phyloP scores from a whole-genome alignment of 441 rosid species.

The Adansonia madagascariensis region DNA sequence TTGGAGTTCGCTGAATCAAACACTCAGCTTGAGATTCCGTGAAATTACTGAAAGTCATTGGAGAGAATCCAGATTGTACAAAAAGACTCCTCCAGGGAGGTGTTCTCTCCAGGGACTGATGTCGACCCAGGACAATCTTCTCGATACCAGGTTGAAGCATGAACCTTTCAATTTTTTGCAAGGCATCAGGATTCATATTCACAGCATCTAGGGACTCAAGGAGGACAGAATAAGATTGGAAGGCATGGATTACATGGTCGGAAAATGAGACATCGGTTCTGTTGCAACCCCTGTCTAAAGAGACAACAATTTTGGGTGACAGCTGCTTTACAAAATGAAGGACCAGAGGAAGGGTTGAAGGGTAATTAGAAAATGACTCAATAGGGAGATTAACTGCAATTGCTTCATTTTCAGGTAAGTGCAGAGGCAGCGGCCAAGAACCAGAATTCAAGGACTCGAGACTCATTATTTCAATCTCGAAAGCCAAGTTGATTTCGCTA shows the following conservation, averaged over 20 bases:
- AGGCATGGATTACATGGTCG: conserved; percentile 56
- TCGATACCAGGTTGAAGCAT: conserved; percentile 58
- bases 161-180: conserved; percentile 65
- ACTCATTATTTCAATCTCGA: conserved; percentile 59
- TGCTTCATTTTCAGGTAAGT: conserved; percentile 39
- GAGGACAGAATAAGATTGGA: conserved; percentile 50
- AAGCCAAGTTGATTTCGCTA: conserved; percentile 51
- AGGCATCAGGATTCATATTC: conserved; percentile 46
- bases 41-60: conserved; percentile 57
- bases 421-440: conserved; percentile 45
- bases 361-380: conserved; percentile 39
- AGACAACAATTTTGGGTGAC: conserved; percentile 66
- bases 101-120: conserved; percentile 45
- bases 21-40: conserved; percentile 67
- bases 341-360: conserved; percentile 48
- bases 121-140: conserved; percentile 56
- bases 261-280: conserved; percentile 62
- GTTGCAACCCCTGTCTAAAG: conserved; percentile 70
- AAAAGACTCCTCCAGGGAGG: conserved; percentile 53
- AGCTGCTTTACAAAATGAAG: conserved; percentile 62
- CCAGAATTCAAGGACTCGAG: conserved; percentile 52
- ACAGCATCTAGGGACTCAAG: conserved; percentile 69
- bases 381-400: conserved; percentile 66
- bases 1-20: conserved; percentile 55
- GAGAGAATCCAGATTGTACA: conserved; percentile 61